Evolutionary conservation across 768 basidiomycete species (phyloP), one percentile per base, ranked within the genome.

Genomic region (Grammothele lineata): DNA sequence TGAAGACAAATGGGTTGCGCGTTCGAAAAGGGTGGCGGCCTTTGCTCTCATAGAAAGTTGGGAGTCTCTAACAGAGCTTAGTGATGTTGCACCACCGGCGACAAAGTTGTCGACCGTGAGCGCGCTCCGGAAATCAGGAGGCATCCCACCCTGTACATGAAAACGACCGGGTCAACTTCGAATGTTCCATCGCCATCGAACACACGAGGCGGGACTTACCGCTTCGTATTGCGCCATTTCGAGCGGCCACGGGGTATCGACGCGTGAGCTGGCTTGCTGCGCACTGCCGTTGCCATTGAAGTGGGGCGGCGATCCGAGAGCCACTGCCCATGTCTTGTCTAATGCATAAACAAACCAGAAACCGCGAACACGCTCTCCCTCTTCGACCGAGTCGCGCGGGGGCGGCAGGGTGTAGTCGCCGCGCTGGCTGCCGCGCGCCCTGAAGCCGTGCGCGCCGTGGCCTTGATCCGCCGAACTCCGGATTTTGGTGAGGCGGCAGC

Each of bases 341-440:
- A 83, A 68, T 34, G 69, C 64, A 49, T 78, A 75, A 7, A 78
- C 80, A 2, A 73, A 64, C 83, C 83, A 85, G 56, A 85, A 84
- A 1, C 74, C 77, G 45, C 77, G 77, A 41, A 84, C 80, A 21
- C 80, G 70, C 58, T 85, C 83, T 17, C 76, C 81, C 57, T 83
- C 81, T 53, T 83, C 83, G 22, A 79, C 57, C 15, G 65, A 54
- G 57, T 78, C 75, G 15, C 50, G 57, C 8, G 59, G 50, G 5
- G 59, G 60, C 14, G 62, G 60, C 40, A 66, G 51, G 15, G 60
- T 54, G 35, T 44, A 39, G 42, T 59, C 47, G 44, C 57, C 39
- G 51, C 57, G 27, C 27, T 43, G 40, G n/a, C 37, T 35, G 19
- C 39, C 36, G 32, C 41, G 23, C 18, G 41, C 17, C 36, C 34